Conservation (phyloP, 2,329 filamentous ascomycete genomes). For the Penicillium sp. region DNA sequence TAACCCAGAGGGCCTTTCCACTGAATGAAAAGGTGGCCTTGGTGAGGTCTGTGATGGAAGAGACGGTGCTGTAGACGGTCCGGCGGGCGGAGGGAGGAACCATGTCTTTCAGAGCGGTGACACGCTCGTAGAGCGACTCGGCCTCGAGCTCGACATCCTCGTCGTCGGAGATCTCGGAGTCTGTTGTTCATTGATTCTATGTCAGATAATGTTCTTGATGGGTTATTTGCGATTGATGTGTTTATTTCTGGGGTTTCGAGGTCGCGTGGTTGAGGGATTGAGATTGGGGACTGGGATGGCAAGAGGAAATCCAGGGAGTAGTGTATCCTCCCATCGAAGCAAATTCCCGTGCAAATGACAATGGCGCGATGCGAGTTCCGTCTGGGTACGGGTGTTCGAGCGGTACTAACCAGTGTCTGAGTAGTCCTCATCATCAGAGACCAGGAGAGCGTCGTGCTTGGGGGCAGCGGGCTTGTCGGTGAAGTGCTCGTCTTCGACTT, state of each 20-base stretch:
- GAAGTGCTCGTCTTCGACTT: constrained; percentile 97
- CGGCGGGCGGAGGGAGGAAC: constrained; percentile 69
- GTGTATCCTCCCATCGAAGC: neutral
- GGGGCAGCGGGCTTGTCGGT: constrained; percentile 63
- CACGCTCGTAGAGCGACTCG: constrained; percentile 63
- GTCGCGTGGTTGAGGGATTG: constrained; percentile 4
- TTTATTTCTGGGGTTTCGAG: constrained; percentile 1
- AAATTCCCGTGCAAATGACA: neutral
- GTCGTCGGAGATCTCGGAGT: constrained; percentile 81
- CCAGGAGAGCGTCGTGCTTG: constrained; percentile 54
- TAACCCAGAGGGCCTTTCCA: constrained; percentile 85
- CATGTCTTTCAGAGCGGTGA: constrained; percentile 72
- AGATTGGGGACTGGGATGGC: neutral
- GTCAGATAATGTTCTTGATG: constrained; percentile 13
- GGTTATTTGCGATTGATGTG: constrained; percentile 5
- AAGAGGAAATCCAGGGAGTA: neutral
- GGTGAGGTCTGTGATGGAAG: constrained; percentile 43
- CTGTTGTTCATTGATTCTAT: constrained; percentile 41
- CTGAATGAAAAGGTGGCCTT: constrained; percentile 58
- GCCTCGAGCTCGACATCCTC: constrained; percentile 61
- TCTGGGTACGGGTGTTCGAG: neutral
- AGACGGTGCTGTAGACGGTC: constrained; percentile 60
- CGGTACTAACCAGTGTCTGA: constrained; percentile 76
- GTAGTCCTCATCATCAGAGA: constrained; percentile 66
- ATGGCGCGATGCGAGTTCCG: constrained; percentile 5